phyloP scores from a whole-genome alignment of 352 stramenopile species.

The Phytophthora nicotianae region DNA sequence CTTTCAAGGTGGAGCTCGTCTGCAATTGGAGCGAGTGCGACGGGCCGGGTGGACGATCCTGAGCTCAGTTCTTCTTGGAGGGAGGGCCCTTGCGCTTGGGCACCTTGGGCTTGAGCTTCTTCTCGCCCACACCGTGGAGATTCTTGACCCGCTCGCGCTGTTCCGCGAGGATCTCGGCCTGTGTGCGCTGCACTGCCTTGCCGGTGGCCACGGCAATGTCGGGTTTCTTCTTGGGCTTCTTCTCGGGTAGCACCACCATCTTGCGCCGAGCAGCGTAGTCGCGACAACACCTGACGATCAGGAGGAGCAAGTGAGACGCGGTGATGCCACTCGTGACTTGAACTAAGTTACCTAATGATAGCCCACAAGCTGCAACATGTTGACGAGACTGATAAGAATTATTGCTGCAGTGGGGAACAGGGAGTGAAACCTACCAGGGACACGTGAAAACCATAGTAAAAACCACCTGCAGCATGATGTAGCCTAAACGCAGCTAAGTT shows the following conservation, averaged over 20 bases:
- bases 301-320: background rate
- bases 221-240: conserved; percentile 75
- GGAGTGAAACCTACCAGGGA: conserved; percentile 51
- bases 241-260: conserved; percentile 69
- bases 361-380: conserved; percentile 62
- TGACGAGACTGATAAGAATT: background rate
- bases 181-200: conserved; percentile 65
- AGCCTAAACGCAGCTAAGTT: conserved; percentile 38
- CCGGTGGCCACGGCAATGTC: conserved; percentile 71
- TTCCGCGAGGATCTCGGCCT: conserved; percentile 79
- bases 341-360: conserved; percentile 58
- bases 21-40: background rate
- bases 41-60: background rate
- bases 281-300: conserved; percentile 46
- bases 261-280: conserved; percentile 55
- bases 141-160: conserved; percentile 71
- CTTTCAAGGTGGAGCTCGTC: background rate
- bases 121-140: conserved; percentile 68
- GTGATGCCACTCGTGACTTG: background rate
- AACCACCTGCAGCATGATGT: conserved; percentile 77
- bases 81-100: conserved; percentile 76
- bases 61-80: conserved; percentile 41
- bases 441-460: conserved; percentile 88
- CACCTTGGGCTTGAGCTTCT: conserved; percentile 61
- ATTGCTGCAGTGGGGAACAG: background rate